Percentiles rank a stretch among this genome's conserved stretches.
phyloP scores from a whole-genome alignment of 2,329 filamentous ascomycete genomes.

The Neopestalotiopsis sp. region DNA sequence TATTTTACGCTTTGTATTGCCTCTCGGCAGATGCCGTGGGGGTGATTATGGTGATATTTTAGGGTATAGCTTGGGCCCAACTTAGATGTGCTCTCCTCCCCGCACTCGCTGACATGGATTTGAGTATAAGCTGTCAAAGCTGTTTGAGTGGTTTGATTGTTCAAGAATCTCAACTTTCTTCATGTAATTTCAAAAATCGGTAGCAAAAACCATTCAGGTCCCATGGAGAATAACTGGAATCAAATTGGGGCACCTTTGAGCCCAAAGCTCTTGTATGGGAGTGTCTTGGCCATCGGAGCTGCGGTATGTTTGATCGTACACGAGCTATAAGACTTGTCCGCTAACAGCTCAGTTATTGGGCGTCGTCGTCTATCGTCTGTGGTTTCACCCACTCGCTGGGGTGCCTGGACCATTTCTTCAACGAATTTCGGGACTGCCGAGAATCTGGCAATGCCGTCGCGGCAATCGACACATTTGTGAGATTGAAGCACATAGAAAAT shows the following conservation, averaged over 20 bases:
- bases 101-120: background rate
- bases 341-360: background rate
- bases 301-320: background rate
- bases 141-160: too few relatives aligned
- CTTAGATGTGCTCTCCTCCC: background rate
- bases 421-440: slow-evolving; percentile 15
- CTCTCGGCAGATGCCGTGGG: slow-evolving; percentile 9
- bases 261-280: background rate
- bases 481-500: slow-evolving; percentile 12
- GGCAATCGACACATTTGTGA: slow-evolving; percentile 16
- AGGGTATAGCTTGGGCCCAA: background rate
- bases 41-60: background rate
- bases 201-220: background rate
- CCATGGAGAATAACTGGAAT: background rate
- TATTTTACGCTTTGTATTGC: background rate
- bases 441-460: slow-evolving; percentile 14
- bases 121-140: background rate
- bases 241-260: background rate
- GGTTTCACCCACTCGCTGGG: slow-evolving; percentile 13
- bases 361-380: slow-evolving; percentile 12
- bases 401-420: slow-evolving; percentile 16
- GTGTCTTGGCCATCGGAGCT: background rate
- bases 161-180: background rate
- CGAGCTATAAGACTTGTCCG: background rate
- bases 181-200: background rate